Percentiles rank a stretch among this genome's conserved stretches.
phyloP scores from a whole-genome alignment of 208 protist genomes.

The Leishmania amazonensis region DNA sequence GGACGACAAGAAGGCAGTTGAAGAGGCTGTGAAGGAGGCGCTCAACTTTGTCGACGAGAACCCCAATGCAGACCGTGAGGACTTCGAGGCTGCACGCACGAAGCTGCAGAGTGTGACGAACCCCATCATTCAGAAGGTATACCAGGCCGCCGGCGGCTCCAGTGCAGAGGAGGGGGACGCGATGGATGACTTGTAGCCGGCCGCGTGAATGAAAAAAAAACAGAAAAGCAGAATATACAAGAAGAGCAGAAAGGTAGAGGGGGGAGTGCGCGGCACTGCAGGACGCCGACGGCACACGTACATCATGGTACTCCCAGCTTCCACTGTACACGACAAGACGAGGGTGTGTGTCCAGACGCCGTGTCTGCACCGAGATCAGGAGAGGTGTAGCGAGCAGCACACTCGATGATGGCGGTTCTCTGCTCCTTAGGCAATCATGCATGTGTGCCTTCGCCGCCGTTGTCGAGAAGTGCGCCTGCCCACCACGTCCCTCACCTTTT shows the following conservation, averaged over 20 bases:
- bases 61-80: constrained; percentile 93
- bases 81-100: constrained; percentile 92
- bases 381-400: too few species aligned
- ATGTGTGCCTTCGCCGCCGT: too few species aligned
- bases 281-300: background rate
- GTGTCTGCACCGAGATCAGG: background rate
- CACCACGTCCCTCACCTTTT: background rate
- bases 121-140: constrained; percentile 96
- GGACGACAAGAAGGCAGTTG: constrained; percentile 89
- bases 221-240: background rate
- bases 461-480: too few species aligned
- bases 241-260: background rate
- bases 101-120: constrained; percentile 93
- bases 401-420: background rate
- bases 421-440: background rate
- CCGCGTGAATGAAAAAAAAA: background rate
- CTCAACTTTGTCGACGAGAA: constrained; percentile 97
- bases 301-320: background rate
- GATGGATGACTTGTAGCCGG: constrained; percentile 80
- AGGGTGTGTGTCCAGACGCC: background rate
- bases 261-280: background rate
- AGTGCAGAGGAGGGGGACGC: constrained; percentile 41
- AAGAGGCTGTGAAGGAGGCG: constrained; percentile 86
- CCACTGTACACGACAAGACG: background rate
- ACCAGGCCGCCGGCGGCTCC: constrained; percentile 51